These are phyloP conservation scores for Garcia nutans DNA, from an alignment of 345 rosid genomes.

Conservation along the genomic window DNA sequence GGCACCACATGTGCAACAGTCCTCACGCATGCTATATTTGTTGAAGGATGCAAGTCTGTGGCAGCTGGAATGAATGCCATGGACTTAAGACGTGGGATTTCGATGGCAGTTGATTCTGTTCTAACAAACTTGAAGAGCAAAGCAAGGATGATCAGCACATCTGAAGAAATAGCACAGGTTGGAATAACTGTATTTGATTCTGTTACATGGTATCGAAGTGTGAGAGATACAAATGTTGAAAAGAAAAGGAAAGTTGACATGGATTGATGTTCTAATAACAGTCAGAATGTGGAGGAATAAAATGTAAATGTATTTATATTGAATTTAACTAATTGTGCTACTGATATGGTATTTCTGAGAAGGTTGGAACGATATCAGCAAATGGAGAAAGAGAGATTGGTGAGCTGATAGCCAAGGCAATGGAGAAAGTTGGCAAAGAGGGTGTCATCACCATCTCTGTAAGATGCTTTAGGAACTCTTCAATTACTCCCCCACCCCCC, in stretches of 20 bases:
- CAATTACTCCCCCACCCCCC: too few relatives aligned
- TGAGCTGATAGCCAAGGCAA: conserved; percentile 89
- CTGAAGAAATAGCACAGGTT: conserved; percentile 98
- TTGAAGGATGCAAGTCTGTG: conserved; percentile 31
- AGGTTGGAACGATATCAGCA: conserved; percentile 83
- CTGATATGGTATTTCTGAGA: background rate
- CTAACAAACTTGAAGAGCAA: conserved; percentile 28
- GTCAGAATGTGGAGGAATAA: background rate
- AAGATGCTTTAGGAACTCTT: conserved; percentile 23
- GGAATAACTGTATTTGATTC: background rate
- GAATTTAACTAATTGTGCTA: background rate
- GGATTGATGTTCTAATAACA: background rate
- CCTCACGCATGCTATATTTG: conserved; percentile 26
- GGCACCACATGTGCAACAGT: conserved; percentile 34
- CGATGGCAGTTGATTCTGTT: conserved; percentile 27
- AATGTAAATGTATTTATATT: background rate
- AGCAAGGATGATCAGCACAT: conserved; percentile 39
- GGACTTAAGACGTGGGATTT: conserved; percentile 30
- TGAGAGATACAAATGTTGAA: background rate
- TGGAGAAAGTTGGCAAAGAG: conserved; percentile 97
- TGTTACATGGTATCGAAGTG: background rate
- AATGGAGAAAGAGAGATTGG: conserved; percentile 98
- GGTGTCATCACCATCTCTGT: conserved; percentile 94
- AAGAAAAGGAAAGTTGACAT: background rate
- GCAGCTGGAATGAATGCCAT: conserved; percentile 37